A percentile compares a stretch with the other conserved stretches of the same genome.
Conservation (phyloP, 192 early-diverging fungal species). For the Ambispora gerdemannii region DNA sequence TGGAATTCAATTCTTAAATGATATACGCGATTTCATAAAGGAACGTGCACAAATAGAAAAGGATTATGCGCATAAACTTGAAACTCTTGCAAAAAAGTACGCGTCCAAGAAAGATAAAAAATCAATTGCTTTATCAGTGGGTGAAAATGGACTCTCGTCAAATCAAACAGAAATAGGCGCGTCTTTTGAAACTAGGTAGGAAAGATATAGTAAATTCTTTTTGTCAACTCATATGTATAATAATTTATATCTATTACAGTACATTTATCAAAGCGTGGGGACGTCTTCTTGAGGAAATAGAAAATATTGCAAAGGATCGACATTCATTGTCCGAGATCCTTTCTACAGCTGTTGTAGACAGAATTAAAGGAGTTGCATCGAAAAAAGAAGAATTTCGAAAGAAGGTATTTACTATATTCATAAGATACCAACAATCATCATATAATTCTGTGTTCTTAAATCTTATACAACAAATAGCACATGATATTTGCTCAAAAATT, state of each 20-base stretch:
- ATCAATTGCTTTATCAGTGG: slow-evolving; percentile 17
- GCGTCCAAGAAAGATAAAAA: slow-evolving; percentile 44
- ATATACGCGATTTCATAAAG: slow-evolving; percentile 68
- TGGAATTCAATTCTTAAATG: slow-evolving; percentile 57
- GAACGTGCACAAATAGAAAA: slow-evolving; percentile 67
- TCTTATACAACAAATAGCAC: slow-evolving; percentile 46
- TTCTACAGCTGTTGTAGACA: slow-evolving; percentile 48
- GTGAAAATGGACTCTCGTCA: slow-evolving; percentile 32
- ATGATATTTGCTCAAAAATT: slow-evolving; percentile 61
- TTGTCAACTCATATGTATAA: too few relatives aligned
- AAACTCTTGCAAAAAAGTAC: slow-evolving; percentile 60
- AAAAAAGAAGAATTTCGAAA: slow-evolving; percentile 70
- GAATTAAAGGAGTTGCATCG: slow-evolving; percentile 47
- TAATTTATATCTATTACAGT: too few relatives aligned
- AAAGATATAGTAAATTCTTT: too few relatives aligned
- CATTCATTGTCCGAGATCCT: slow-evolving; percentile 52
- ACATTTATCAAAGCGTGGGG: slow-evolving; percentile 60
- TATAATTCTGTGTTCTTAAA: background rate
- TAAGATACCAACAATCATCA: background rate
- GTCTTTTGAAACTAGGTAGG: slow-evolving; percentile 43
- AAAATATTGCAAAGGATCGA: slow-evolving; percentile 49
- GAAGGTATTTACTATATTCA: slow-evolving; percentile 48
- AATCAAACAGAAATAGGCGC: slow-evolving; percentile 35
- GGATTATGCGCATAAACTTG: slow-evolving; percentile 68
- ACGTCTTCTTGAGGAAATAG: slow-evolving; percentile 54